Conservation (phyloP, 257 asterid species). For the Anisodus tanguticus region DNA sequence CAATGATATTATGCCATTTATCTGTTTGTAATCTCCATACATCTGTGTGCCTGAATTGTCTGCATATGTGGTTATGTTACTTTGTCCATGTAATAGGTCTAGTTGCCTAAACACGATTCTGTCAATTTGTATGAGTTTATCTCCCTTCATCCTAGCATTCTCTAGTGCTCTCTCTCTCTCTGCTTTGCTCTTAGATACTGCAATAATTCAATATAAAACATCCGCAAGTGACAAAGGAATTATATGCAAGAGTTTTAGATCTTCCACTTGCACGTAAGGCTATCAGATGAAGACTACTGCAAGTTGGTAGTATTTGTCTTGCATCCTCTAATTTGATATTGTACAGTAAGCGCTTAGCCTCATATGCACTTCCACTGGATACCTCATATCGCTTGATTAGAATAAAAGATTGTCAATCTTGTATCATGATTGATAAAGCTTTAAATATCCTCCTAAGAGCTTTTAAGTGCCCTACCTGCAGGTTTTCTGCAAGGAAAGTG, state of each 20-base stretch:
- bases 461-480: constrained; percentile 38
- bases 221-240: background rate
- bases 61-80: background rate
- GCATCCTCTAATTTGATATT: background rate
- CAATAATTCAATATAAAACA: background rate
- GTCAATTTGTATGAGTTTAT: background rate
- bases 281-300: background rate
- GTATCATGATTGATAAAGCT: constrained; percentile 8
- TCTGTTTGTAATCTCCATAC: background rate
- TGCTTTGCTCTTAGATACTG: background rate
- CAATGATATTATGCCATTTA: background rate
- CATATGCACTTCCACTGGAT: background rate
- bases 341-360: background rate
- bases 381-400: too few species aligned
- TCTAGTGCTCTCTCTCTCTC: background rate
- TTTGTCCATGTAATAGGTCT: background rate
- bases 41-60: background rate
- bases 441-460: constrained; percentile 30
- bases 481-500: constrained; percentile 67
- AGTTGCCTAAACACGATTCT: background rate
- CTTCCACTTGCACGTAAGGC: background rate
- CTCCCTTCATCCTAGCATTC: background rate
- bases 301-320: background rate
- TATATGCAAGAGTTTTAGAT: background rate
- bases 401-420: background rate